phyloP scores from a whole-genome alignment of 306 rosid species.

The Prunus davidiana region DNA sequence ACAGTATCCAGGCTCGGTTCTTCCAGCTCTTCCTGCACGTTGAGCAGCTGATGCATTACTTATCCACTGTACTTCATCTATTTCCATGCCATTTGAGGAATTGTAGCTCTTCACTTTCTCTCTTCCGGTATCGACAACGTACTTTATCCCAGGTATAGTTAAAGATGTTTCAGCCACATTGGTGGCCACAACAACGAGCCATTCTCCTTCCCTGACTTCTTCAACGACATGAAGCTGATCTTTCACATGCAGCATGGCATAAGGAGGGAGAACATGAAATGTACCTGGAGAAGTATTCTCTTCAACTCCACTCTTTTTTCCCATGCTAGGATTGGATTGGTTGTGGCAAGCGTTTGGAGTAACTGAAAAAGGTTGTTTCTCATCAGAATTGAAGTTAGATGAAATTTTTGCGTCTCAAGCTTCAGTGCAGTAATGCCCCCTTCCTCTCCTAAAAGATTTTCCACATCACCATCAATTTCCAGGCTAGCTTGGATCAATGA shows the following conservation, averaged over 20 bases:
- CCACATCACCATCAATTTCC: slow-evolving; percentile 37
- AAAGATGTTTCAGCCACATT: slow-evolving; percentile 99
- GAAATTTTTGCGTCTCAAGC: slow-evolving; percentile 44
- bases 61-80: slow-evolving; percentile 76
- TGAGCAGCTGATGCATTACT: slow-evolving; percentile 96
- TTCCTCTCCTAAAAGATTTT: slow-evolving; percentile 44
- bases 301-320: slow-evolving; percentile 28
- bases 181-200: slow-evolving; percentile 85
- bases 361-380: slow-evolving; percentile 22
- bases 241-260: slow-evolving; percentile 88
- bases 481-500: slow-evolving; percentile 21
- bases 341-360: slow-evolving; percentile 35
- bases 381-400: slow-evolving; percentile 28
- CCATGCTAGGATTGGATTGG: slow-evolving; percentile 27
- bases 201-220: slow-evolving; percentile 65
- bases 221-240: slow-evolving; percentile 78
- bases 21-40: slow-evolving; percentile 89
- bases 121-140: slow-evolving; percentile 89
- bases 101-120: slow-evolving; percentile 84
- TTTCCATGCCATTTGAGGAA: slow-evolving; percentile 76
- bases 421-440: slow-evolving; percentile 56
- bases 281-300: slow-evolving; percentile 37
- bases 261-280: slow-evolving; percentile 77
- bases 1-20: slow-evolving; percentile 89
- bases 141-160: slow-evolving; percentile 90